These are phyloP conservation scores for Colletotrichum nymphaeae DNA, from an alignment of 2,329 filamentous ascomycete genomes.

Conservation along the genomic window DNA sequence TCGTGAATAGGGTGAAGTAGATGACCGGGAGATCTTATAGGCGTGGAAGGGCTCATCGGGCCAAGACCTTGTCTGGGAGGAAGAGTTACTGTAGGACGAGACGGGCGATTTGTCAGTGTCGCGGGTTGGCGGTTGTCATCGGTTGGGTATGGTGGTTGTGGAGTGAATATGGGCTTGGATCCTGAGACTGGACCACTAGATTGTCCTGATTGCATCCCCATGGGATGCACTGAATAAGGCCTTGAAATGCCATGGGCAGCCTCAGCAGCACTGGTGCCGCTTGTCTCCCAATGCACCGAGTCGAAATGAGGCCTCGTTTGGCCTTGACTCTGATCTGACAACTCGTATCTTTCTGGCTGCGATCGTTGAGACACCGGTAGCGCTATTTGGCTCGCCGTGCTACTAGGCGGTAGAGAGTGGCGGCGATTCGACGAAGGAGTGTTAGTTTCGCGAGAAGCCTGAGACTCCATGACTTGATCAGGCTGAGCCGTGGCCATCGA, in stretches of 20 bases:
- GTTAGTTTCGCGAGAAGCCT: too few relatives aligned
- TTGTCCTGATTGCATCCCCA: background rate
- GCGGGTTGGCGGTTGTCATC: background rate
- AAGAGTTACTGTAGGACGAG: constrained; percentile 5
- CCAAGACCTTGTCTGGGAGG: constrained; percentile 3
- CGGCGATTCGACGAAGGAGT: constrained; percentile 14
- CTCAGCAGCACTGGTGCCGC: background rate
- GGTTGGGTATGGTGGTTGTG: background rate
- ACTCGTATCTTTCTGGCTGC: background rate
- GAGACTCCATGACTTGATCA: background rate
- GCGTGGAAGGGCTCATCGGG: constrained; percentile 3
- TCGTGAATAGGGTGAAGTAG: constrained; percentile 36
- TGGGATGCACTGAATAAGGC: constrained; percentile 5
- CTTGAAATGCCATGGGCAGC: background rate
- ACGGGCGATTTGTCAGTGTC: constrained; percentile 1
- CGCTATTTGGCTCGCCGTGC: background rate
- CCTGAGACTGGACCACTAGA: background rate
- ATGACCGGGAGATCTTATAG: constrained; percentile 28
- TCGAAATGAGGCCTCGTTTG: background rate
- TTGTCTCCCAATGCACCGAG: background rate
- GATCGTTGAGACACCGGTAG: background rate
- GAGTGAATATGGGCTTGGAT: background rate
- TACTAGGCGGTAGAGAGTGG: constrained; percentile 17
- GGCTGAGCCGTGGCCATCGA: background rate
- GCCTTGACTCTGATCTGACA: background rate